These are phyloP conservation scores for Haplographium delicatum DNA, from an alignment of 495 filamentous ascomycete species.

Conservation along the genomic window DNA sequence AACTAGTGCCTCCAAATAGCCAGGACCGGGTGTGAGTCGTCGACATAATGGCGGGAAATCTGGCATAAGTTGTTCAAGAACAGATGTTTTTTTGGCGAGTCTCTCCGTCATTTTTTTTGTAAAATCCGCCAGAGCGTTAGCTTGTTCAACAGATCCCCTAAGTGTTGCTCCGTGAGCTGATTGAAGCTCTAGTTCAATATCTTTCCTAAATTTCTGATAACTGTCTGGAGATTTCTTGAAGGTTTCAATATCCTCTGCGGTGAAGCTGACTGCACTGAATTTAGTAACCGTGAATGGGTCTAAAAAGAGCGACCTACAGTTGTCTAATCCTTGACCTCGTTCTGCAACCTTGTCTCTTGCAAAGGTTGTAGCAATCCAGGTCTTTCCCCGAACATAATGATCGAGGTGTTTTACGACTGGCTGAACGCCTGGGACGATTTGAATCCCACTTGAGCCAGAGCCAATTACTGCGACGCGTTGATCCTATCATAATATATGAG, in stretches of 20 bases:
- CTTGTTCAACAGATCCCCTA: conserved; percentile 46
- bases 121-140: conserved; percentile 20
- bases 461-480: conserved; percentile 54
- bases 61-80: conserved; percentile 2
- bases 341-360: conserved; percentile 21
- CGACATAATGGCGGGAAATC: conserved; percentile 39
- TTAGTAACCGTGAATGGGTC: neutral
- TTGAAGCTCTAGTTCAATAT: conserved; percentile 41
- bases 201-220: conserved; percentile 36
- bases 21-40: conserved; percentile 64
- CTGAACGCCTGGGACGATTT: conserved; percentile 48
- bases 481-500: conserved; percentile 24
- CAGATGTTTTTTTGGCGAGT: conserved; percentile 1
- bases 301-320: neutral
- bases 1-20: conserved; percentile 61
- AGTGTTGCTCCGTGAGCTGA: conserved; percentile 46
- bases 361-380: conserved; percentile 50
- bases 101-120: neutral
- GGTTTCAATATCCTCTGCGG: conserved; percentile 38
- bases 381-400: conserved; percentile 49
- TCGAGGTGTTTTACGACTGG: conserved; percentile 44
- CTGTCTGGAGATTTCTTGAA: conserved; percentile 38
- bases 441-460: conserved; percentile 51
- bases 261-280: neutral
- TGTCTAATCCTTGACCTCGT: neutral